Evolutionary conservation across 257 asterid genomes (phyloP).

Genomic region (Salvia miltiorrhiza): DNA sequence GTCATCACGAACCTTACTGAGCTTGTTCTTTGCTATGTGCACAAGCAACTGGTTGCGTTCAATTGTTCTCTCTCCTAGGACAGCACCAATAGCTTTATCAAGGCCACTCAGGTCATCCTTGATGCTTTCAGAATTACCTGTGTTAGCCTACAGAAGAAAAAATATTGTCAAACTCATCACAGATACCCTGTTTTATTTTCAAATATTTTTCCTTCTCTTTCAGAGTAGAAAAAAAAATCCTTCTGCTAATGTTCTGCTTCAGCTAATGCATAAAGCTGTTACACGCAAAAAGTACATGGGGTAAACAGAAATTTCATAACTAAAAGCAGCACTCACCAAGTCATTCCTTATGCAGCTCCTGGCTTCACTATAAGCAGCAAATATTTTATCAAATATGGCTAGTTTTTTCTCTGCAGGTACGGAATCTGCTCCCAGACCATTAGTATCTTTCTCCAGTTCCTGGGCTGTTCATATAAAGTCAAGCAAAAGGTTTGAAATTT

Average conservation of each 20-base stretch:
- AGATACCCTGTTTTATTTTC: neutral
- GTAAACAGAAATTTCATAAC: neutral
- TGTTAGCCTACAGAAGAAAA: slow-evolving; percentile 53
- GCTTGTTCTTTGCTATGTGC: slow-evolving; percentile 74
- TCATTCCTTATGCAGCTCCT: slow-evolving; percentile 83
- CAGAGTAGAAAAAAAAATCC: neutral
- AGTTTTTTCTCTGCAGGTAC: slow-evolving; percentile 75
- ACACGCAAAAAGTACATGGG: neutral
- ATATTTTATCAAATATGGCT: slow-evolving; percentile 76
- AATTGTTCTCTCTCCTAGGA: slow-evolving; percentile 84
- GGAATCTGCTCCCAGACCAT: slow-evolving; percentile 75
- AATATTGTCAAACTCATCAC: neutral
- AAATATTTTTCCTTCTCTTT: neutral
- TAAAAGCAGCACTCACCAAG: slow-evolving; percentile 51
- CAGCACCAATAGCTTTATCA: slow-evolving; percentile 92
- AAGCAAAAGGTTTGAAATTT: slow-evolving; percentile 32
- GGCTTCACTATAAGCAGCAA: slow-evolving; percentile 90
- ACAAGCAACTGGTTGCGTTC: slow-evolving; percentile 92
- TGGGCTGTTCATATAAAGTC: slow-evolving; percentile 63
- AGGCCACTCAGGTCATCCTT: slow-evolving; percentile 96
- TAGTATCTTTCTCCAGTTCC: slow-evolving; percentile 88
- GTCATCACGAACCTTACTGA: slow-evolving; percentile 72
- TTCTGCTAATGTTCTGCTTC: neutral
- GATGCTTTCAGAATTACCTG: slow-evolving; percentile 85
- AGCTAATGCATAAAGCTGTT: neutral